Conservation (phyloP, 495 filamentous ascomycete genomes). For the Emericellopsis terricola region DNA sequence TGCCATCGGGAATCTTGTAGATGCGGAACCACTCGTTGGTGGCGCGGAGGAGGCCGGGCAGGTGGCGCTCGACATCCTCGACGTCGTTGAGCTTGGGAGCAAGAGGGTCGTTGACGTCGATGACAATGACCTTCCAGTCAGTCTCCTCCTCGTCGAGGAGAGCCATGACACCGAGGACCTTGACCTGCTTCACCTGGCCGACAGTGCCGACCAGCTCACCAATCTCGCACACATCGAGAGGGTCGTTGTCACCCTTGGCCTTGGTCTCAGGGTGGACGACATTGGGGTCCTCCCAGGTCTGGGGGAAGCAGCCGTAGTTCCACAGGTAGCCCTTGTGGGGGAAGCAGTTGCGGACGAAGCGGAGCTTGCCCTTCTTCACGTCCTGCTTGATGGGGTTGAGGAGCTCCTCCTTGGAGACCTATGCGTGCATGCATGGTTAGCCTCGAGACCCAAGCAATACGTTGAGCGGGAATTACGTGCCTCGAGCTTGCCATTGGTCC, state of each 20-base stretch:
- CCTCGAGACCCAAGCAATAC: background rate
- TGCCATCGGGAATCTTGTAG: constrained; percentile 99
- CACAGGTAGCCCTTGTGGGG: constrained; percentile 99
- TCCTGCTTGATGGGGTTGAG: constrained; percentile 96
- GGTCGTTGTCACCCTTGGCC: constrained; percentile 99
- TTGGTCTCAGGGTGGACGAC: constrained; percentile 94
- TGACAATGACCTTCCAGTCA: constrained; percentile 99
- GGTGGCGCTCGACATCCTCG: constrained; percentile 97
- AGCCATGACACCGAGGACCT: constrained; percentile 98
- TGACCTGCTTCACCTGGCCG: constrained; percentile 98
- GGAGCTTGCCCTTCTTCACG: constrained; percentile 80
- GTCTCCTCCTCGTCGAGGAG: constrained; percentile 99
- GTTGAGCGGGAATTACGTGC: no score
- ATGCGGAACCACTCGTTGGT: constrained; percentile 99
- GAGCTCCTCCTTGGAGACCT: constrained; percentile 95
- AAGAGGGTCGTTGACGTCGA: constrained; percentile 94
- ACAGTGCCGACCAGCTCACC: constrained; percentile 90
- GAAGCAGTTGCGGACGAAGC: constrained; percentile 99
- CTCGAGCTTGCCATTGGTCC: constrained; percentile 99
- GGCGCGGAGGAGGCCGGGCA: constrained; percentile 86
- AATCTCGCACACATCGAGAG: constrained; percentile 98
- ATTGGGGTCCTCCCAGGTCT: constrained; percentile 99
- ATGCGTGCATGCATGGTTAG: constrained; percentile 9
- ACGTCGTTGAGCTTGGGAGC: constrained; percentile 95
- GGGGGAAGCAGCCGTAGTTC: constrained; percentile 99